A percentile compares a stretch with the other conserved stretches of the same genome.
phyloP scores from a whole-genome alignment of 2,329 filamentous ascomycete genomes.

The Fusarium armeniacum region DNA sequence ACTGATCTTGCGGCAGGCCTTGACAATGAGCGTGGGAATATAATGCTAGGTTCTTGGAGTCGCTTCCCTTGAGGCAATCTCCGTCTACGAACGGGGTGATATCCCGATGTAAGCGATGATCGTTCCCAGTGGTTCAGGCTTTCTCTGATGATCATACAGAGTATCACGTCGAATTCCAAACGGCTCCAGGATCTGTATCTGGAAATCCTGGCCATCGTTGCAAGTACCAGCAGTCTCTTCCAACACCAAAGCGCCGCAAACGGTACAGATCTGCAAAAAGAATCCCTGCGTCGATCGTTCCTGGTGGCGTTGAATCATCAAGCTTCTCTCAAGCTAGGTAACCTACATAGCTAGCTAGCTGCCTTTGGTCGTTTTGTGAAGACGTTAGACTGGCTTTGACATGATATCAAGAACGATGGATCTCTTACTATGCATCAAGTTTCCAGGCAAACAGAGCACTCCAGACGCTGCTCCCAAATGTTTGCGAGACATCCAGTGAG shows the following conservation, averaged over 20 bases:
- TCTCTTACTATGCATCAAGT: not conserved
- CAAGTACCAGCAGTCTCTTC: constrained; percentile 32
- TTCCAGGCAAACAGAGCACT: not conserved
- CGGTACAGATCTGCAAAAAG: constrained; percentile 46
- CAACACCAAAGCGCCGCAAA: constrained; percentile 41
- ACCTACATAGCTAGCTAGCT: constrained; percentile 7
- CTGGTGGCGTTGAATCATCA: constrained; percentile 46
- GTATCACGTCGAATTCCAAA: constrained; percentile 25
- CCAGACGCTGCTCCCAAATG: constrained; percentile 12
- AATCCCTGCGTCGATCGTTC: constrained; percentile 50
- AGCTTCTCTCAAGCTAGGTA: constrained; percentile 27
- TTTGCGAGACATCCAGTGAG: constrained; percentile 30
- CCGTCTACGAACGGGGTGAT: constrained; percentile 33
- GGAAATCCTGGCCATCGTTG: constrained; percentile 22
- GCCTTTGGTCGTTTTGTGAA: constrained; percentile 26
- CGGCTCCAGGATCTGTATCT: constrained; percentile 11
- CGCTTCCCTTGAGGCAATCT: constrained; percentile 24
- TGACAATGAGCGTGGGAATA: not conserved
- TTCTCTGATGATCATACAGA: not conserved
- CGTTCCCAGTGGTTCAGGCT: constrained; percentile 11
- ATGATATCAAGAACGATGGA: constrained; percentile 18
- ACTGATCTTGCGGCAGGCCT: constrained; percentile 10
- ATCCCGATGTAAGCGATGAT: constrained; percentile 1
- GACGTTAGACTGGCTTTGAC: constrained; percentile 29
- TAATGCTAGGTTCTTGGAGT: constrained; percentile 25